A percentile compares a stretch with the other conserved stretches of the same genome.
Evolutionary conservation across 2,329 filamentous ascomycete genomes (phyloP).

Genomic region (Calonectria ilicicola): DNA sequence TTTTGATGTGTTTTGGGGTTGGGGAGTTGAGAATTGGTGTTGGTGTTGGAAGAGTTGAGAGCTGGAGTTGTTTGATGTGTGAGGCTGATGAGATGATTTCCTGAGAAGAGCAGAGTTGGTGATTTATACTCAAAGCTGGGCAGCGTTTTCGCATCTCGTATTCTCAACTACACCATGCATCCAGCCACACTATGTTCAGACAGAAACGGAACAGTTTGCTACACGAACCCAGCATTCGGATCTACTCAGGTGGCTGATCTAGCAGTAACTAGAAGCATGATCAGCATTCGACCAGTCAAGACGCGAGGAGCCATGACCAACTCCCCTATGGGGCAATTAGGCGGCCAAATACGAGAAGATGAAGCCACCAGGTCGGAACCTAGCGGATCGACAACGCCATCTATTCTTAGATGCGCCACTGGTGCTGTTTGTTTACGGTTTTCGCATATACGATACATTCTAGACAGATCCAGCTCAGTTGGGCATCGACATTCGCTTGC

Average conservation of each 20-base stretch:
- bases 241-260: background rate
- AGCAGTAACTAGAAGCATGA: background rate
- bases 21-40: background rate
- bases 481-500: background rate
- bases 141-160: background rate
- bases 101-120: background rate
- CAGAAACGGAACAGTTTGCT: background rate
- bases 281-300: background rate
- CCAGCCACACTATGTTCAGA: background rate
- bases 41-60: background rate
- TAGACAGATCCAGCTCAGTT: background rate
- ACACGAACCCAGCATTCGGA: background rate
- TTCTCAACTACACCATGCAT: background rate
- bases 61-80: background rate
- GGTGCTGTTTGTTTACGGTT: background rate
- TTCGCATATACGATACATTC: background rate
- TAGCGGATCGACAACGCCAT: background rate
- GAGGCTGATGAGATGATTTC: background rate
- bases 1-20: background rate
- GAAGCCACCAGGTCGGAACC: background rate
- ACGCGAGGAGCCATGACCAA: background rate
- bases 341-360: background rate
- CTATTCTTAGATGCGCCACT: slow-evolving; percentile 2
- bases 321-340: background rate
- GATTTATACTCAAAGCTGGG: background rate